Percentiles rank a stretch among this genome's conserved stretches.
Conservation (phyloP, 176 grass and related monocot genomes). For the Musa schizocarpa region DNA sequence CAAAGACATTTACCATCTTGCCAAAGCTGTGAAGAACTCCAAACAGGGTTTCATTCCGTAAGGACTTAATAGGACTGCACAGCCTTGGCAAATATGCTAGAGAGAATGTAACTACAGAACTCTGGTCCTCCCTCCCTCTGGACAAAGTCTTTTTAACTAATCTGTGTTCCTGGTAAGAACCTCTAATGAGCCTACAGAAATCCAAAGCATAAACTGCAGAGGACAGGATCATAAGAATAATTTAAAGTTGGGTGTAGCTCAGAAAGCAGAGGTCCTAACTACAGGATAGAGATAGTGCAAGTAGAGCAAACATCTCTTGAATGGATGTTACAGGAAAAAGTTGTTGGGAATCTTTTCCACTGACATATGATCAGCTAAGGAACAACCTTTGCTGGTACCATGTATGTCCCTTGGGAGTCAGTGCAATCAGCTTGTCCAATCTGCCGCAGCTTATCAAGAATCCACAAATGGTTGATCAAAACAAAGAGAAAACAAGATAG, state of each 20-base stretch:
- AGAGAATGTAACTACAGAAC: too few relatives aligned
- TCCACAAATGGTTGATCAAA: neutral
- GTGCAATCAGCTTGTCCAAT: neutral
- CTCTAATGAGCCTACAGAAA: neutral
- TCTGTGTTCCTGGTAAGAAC: too few relatives aligned
- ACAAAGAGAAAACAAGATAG: too few relatives aligned
- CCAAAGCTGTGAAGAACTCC: too few relatives aligned
- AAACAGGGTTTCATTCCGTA: too few relatives aligned
- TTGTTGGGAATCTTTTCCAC: neutral
- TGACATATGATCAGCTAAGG: neutral
- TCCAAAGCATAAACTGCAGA: neutral
- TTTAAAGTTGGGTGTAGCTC: too few relatives aligned
- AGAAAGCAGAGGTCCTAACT: neutral
- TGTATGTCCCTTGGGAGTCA: neutral
- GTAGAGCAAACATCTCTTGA: neutral
- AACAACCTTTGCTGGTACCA: neutral
- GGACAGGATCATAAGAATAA: neutral
- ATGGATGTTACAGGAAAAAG: neutral
- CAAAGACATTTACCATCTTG: too few relatives aligned
- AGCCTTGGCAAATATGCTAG: too few relatives aligned
- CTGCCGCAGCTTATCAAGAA: conserved; percentile 3
- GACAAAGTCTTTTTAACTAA: too few relatives aligned
- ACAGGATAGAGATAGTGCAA: neutral
- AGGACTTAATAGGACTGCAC: too few relatives aligned
- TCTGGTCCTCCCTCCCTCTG: too few relatives aligned